phyloP scores from a whole-genome alignment of 2,329 filamentous ascomycete genomes.

The Aspergillus eucalypticola region DNA sequence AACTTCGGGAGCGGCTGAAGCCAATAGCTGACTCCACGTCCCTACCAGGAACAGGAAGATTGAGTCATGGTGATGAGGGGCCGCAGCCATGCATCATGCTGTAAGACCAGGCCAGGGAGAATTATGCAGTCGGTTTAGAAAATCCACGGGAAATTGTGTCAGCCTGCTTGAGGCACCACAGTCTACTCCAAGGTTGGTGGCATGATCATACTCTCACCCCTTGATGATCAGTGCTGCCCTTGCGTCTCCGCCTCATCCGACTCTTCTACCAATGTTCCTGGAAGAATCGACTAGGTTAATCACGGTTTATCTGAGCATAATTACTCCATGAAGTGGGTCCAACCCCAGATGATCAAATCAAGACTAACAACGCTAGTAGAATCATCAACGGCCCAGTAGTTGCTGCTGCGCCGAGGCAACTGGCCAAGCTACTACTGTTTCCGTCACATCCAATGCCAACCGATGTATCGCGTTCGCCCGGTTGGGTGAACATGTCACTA shows the following conservation, averaged over 20 bases:
- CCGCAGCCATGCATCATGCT: not conserved
- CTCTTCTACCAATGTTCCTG: not conserved
- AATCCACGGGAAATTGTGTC: not conserved
- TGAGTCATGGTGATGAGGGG: not conserved
- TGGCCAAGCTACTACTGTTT: not conserved
- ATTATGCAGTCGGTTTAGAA: not conserved
- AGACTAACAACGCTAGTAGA: not conserved
- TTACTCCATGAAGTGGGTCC: not conserved
- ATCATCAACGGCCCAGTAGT: not conserved
- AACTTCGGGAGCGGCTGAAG: not conserved
- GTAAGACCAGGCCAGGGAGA: not conserved
- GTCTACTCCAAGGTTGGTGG: not conserved
- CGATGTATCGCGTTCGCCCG: not conserved
- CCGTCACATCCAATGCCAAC: not conserved
- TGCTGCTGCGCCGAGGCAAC: not conserved
- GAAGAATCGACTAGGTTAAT: not conserved
- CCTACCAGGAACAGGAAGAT: not conserved
- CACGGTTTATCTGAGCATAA: not conserved
- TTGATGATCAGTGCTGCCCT: slow-evolving; percentile 2
- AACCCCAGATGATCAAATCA: not conserved
- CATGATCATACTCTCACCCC: not conserved
- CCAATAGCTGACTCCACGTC: not conserved
- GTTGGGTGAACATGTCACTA: not conserved
- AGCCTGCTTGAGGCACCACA: not conserved
- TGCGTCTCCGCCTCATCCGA: not conserved